A percentile compares a stretch with the other conserved stretches of the same genome.
Evolutionary conservation across 169 alveolate species (phyloP).

Genomic region (Sarcocystis neurona): DNA sequence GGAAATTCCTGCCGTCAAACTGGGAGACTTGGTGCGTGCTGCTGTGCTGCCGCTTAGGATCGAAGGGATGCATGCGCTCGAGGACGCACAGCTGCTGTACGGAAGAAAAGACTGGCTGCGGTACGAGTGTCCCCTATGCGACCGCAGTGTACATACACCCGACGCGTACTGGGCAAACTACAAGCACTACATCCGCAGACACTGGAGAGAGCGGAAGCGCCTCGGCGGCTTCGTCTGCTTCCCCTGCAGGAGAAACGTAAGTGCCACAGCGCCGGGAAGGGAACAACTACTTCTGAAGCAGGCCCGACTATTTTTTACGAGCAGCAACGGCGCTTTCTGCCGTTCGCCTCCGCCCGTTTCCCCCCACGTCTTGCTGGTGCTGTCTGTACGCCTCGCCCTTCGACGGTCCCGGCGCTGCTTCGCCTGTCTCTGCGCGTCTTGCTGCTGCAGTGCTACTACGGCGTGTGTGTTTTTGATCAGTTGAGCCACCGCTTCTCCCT

Average conservation of each 20-base stretch:
- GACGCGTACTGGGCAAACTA: conserved; percentile 64
- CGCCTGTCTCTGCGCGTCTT: too few relatives aligned
- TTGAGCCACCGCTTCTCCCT: too few relatives aligned
- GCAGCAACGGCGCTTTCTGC: too few relatives aligned
- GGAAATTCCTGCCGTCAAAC: conserved; percentile 50
- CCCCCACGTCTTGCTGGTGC: too few relatives aligned
- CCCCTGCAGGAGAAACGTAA: conserved; percentile 67
- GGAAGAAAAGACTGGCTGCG: conserved; percentile 70
- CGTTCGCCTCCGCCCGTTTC: too few relatives aligned
- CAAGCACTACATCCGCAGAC: conserved; percentile 64
- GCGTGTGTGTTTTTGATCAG: too few relatives aligned
- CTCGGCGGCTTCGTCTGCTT: conserved; percentile 74
- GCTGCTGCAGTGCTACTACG: too few relatives aligned
- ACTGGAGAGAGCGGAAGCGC: conserved; percentile 68
- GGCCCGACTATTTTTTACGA: too few relatives aligned
- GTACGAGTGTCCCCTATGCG: conserved; percentile 72
- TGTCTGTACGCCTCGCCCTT: too few relatives aligned
- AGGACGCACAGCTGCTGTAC: conserved; percentile 70
- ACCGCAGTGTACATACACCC: conserved; percentile 65
- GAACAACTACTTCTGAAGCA: too few relatives aligned
- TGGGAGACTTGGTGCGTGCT: conserved; percentile 70
- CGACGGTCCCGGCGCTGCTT: too few relatives aligned
- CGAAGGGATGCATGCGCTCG: conserved; percentile 74
- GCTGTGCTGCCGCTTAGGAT: conserved; percentile 73
- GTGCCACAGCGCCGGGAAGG: too few relatives aligned